Evolutionary conservation across 2,329 filamentous ascomycete species (phyloP).

Genomic region (Ceratocystis alfenasii): DNA sequence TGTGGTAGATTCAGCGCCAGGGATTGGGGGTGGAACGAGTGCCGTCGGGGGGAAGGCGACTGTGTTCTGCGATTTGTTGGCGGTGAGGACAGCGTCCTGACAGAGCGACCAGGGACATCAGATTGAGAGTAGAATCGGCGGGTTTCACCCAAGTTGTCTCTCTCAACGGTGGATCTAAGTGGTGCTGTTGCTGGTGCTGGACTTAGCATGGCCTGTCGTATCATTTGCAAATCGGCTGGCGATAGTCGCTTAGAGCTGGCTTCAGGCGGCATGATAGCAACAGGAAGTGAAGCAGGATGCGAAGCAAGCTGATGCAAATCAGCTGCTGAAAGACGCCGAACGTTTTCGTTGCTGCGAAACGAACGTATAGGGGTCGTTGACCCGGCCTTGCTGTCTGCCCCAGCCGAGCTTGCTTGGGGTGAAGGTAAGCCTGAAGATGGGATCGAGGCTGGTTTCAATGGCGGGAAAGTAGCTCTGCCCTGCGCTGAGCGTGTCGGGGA

Average conservation of each 20-base stretch:
- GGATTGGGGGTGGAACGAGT: background rate
- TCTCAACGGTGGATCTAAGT: background rate
- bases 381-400: background rate
- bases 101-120: constrained; percentile 13
- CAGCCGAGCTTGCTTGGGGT: background rate
- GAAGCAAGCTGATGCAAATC: constrained; percentile 48
- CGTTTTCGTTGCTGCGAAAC: constrained; percentile 31
- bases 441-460: background rate
- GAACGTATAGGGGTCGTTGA: background rate
- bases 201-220: constrained; percentile 26
- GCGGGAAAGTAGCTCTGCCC: background rate
- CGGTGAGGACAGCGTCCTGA: constrained; percentile 19
- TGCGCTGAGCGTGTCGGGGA: background rate
- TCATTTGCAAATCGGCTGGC: constrained; percentile 24
- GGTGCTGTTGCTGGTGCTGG: constrained; percentile 1
- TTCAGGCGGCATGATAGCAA: constrained; percentile 32
- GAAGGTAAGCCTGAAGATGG: background rate
- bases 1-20: constrained; percentile 29
- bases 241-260: constrained; percentile 25
- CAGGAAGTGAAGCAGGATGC: constrained; percentile 46
- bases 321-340: constrained; percentile 44
- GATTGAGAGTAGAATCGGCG: constrained; percentile 3
- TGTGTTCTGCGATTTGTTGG: constrained; percentile 14
- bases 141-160: background rate
- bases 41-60: constrained; percentile 9